Percentiles rank a stretch among this genome's conserved stretches.
These are phyloP conservation scores for Eutypella sp. DNA, from an alignment of 2,329 filamentous ascomycete genomes.

Conservation along the genomic window DNA sequence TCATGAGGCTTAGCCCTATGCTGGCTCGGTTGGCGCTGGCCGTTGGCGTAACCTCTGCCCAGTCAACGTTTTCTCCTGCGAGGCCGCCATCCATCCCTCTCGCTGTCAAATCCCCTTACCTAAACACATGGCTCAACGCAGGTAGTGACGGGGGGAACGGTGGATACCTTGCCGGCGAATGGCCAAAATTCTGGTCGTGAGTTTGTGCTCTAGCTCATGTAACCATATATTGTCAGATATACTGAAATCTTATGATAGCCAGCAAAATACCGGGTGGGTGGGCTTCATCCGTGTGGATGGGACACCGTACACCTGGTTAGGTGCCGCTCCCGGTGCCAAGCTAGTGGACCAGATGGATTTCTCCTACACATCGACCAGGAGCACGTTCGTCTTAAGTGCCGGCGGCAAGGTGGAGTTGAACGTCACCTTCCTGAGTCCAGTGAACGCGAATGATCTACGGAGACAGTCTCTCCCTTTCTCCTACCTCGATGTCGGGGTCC, in stretches of 20 bases:
- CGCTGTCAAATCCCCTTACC: constrained; percentile 69
- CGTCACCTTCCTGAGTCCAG: constrained; percentile 65
- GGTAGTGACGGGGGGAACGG: constrained; percentile 58
- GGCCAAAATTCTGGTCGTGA: constrained; percentile 67
- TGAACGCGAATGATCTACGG: constrained; percentile 60
- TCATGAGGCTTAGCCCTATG: constrained; percentile 22
- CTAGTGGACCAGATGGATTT: constrained; percentile 57
- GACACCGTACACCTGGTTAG: constrained; percentile 62
- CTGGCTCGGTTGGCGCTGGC: constrained; percentile 24
- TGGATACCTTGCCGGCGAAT: constrained; percentile 63
- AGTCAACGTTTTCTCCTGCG: constrained; percentile 57
- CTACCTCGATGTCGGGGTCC: constrained; percentile 61
- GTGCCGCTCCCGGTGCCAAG: constrained; percentile 42
- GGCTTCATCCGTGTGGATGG: constrained; percentile 67
- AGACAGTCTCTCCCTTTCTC: constrained; percentile 67
- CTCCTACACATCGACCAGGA: constrained; percentile 68
- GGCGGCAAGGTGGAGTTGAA: constrained; percentile 57
- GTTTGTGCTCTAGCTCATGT: background rate
- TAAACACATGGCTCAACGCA: constrained; percentile 64
- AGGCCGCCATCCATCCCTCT: constrained; percentile 65
- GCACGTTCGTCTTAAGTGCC: constrained; percentile 64
- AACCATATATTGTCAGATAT: background rate
- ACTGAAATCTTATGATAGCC: constrained; percentile 32
- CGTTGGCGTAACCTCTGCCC: constrained; percentile 20
- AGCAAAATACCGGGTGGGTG: constrained; percentile 58